Evolutionary conservation across 2,329 filamentous ascomycete genomes (phyloP), one percentile per base, ranked within the genome.

Genomic region (Cordyceps javanica): DNA sequence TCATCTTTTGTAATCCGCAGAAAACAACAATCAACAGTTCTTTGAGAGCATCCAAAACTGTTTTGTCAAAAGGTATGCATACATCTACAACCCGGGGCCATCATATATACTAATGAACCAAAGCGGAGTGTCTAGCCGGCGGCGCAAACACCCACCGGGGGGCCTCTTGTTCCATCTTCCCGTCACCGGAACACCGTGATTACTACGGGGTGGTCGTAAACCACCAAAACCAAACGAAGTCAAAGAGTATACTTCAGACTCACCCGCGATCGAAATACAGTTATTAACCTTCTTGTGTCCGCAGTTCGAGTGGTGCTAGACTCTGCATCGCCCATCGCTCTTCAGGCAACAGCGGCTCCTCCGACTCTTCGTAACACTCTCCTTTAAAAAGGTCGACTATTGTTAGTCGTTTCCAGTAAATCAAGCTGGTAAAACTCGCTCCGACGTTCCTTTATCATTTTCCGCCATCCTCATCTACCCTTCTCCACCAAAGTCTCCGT

Each of bases 91-190:
- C n/a, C n/a, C n/a, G n/a, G n/a, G n/a, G n/a, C n/a, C n/a, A n/a
- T n/a, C n/a, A 21, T 34, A 9, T 55, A 38, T 45, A 38, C 32
- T 55, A 16, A 55, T 16, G 11, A 39, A 48, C 13, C 19, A 44
- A 46, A 48, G 42, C 53, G 53, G 53, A 55, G 53, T 39, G 42
- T 38, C 32, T 30, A 48, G 32, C 42, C 23, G 49, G 28, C 21
- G 32, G 25, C 53, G 42, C 41, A 55, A 46, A 48, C 53, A 55
- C 42, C 34, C 14, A 38, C 53, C 32, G 48, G 42, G 14, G 53
- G 53, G 32, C 28, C 53, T 28, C n/a, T 39, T 48, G 53, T 55
- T 55, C 53, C 53, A 55, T 34, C 53, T 48, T 55, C 53, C 53
- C 53, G 53, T 39, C 53, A 14, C 16, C 53, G 53, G 42, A 48